Evolutionary conservation across 2,329 filamentous ascomycete genomes (phyloP), one percentile per base, ranked within the genome.

Genomic region (Phialophora tarda): DNA sequence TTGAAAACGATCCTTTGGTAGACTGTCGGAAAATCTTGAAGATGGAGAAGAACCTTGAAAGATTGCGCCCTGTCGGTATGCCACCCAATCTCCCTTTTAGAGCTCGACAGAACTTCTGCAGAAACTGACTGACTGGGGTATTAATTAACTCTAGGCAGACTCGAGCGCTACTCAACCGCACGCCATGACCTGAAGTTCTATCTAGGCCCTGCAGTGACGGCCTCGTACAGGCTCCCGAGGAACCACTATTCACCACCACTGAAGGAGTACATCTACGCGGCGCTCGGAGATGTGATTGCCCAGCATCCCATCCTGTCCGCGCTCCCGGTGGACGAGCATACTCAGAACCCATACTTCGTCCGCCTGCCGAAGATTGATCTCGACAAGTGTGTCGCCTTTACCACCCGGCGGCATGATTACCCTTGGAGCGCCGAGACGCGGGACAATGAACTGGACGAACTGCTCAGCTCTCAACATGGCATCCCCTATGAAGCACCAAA

Each of bases 351-450:
- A 0, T 81, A 80, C 69, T 83, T 82, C 56, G 81, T 75, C 8
- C 79, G 80, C 24, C 75, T 84, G 2, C 78, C 80, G 3, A 71
- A 75, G 8, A 77, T 84, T 32, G 73, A 83, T 62, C 71, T 84
- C 17, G 70, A 74, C 2, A 74, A 74, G 11, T 76, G 75, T 50
- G 75, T 82, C 3, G 72, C 72, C 47, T 82, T 79, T 30, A 69
- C 75, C 11, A 69, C 76, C 21, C 57, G 63, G 10, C 57, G 44
- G 11, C 58, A 60, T 28, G 72, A 76, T 10, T 63, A 70, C 2
- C 59, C 69, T 17, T 53, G 54, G 3, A 51, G 64, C 1, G 50
- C 68, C 1, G 71, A 63, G 10, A 74, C 75, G 38, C 63, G 69
- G 24, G 81, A 83, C 65, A 48, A 63, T 3, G 80, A 82, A 56